Percentiles rank a stretch among this genome's conserved stretches.
Conservation (phyloP, 1,139 yeast genomes). For the Nematodospora anomalae region DNA sequence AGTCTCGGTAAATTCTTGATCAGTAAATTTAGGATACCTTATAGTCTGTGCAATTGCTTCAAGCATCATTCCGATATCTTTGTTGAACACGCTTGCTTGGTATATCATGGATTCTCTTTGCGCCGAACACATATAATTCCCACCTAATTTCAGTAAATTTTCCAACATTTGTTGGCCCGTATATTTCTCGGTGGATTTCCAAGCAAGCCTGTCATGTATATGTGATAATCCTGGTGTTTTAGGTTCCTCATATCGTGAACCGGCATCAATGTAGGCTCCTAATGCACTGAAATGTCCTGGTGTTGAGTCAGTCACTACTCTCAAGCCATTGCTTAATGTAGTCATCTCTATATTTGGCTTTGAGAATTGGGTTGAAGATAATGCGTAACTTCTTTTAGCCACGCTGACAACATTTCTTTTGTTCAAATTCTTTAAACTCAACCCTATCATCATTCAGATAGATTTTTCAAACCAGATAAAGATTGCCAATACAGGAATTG, state of each 20-base stretch:
- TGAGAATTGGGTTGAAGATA: constrained; percentile 1
- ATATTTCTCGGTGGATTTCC: constrained; percentile 69
- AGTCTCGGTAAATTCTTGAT: constrained; percentile 73
- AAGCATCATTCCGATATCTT: constrained; percentile 82
- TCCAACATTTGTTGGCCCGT: constrained; percentile 73
- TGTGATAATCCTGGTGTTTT: constrained; percentile 73
- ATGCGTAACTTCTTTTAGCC: constrained; percentile 2
- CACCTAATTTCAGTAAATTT: constrained; percentile 77
- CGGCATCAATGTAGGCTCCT: constrained; percentile 89
- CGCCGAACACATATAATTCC: constrained; percentile 92
- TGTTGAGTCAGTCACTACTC: constrained; percentile 79
- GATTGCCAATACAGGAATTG: not conserved
- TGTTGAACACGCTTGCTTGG: constrained; percentile 91
- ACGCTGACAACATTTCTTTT: not conserved
- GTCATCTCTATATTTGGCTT: constrained; percentile 43
- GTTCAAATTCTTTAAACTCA: not conserved
- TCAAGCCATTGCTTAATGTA: constrained; percentile 71
- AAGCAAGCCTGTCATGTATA: constrained; percentile 81
- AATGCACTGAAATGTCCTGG: constrained; percentile 92
- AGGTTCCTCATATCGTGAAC: constrained; percentile 74
- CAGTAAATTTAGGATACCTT: constrained; percentile 63
- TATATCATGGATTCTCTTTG: constrained; percentile 90
- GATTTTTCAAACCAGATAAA: no score
- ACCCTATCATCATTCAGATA: not conserved
- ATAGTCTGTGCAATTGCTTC: constrained; percentile 80